These are phyloP conservation scores for Pholiota molesta DNA, from an alignment of 768 basidiomycete species.

Conservation along the genomic window DNA sequence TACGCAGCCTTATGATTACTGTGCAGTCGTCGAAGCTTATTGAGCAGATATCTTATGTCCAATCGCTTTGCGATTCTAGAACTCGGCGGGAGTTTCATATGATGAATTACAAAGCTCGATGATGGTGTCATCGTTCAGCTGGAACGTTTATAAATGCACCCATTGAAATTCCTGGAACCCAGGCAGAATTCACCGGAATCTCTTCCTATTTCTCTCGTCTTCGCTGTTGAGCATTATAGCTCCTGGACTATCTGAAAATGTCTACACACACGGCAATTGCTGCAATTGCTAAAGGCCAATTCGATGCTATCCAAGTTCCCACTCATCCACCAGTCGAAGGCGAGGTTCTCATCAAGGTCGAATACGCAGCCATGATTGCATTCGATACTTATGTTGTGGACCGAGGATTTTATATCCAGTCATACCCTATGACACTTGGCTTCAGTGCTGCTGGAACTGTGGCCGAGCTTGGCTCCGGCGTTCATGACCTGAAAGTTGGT, in stretches of 20 bases:
- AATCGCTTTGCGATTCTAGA: neutral
- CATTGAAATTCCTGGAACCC: no score
- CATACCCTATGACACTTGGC: constrained; percentile 41
- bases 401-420: constrained; percentile 29
- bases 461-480: constrained; percentile 35
- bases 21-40: neutral
- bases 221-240: neutral
- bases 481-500: constrained; percentile 37
- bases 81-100: neutral
- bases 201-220: neutral
- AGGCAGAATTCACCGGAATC: neutral
- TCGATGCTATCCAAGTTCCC: constrained; percentile 38
- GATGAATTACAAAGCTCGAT: neutral
- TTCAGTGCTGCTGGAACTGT: constrained; percentile 42
- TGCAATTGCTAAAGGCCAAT: constrained; percentile 33
- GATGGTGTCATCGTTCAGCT: neutral
- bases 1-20: neutral
- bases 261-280: constrained; percentile 47
- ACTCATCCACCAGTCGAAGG: constrained; percentile 36
- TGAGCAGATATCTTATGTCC: neutral
- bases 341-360: constrained; percentile 45
- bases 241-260: constrained; percentile 21
- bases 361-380: constrained; percentile 41
- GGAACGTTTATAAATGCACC: neutral
- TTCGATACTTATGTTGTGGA: constrained; percentile 44